These are phyloP conservation scores for Mycena pura DNA, from an alignment of 768 basidiomycete genomes.

Conservation along the genomic window DNA sequence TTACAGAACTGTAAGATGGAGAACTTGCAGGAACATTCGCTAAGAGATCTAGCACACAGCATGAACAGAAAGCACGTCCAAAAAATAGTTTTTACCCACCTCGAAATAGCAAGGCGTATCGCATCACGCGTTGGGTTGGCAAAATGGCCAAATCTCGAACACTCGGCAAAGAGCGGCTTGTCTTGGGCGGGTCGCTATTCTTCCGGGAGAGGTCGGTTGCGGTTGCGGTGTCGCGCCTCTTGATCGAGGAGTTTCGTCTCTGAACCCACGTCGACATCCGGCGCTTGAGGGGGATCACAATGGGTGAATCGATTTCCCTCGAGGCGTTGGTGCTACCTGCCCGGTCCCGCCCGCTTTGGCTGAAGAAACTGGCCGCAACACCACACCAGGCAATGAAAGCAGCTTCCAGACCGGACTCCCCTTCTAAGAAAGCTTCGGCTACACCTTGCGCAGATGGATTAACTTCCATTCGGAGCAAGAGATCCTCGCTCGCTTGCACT, in stretches of 20 bases:
- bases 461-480: conserved; percentile 47
- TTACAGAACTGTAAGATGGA: conserved; percentile 51
- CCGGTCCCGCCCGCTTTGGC: neutral
- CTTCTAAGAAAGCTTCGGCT: conserved; percentile 50
- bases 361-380: conserved; percentile 49
- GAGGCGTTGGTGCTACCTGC: conserved; percentile 12
- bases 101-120: conserved; percentile 67
- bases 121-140: conserved; percentile 67
- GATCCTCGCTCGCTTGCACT: conserved; percentile 44
- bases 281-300: conserved; percentile 24
- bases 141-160: conserved; percentile 68
- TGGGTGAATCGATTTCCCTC: conserved; percentile 11
- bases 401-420: conserved; percentile 51
- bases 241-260: conserved; percentile 10
- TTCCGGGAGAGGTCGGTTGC: conserved; percentile 4
- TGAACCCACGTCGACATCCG: conserved; percentile 28
- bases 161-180: conserved; percentile 21
- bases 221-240: conserved; percentile 3
- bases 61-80: neutral
- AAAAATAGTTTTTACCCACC: conserved; percentile 44
- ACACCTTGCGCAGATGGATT: conserved; percentile 55
- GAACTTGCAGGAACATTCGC: conserved; percentile 54
- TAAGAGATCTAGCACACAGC: conserved; percentile 51
- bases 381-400: conserved; percentile 47
- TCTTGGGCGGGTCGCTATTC: neutral